Evolutionary conservation across 805 yeast species (phyloP), one percentile per base, ranked within the genome.

Genomic region (Isabelozyma gotoi): DNA sequence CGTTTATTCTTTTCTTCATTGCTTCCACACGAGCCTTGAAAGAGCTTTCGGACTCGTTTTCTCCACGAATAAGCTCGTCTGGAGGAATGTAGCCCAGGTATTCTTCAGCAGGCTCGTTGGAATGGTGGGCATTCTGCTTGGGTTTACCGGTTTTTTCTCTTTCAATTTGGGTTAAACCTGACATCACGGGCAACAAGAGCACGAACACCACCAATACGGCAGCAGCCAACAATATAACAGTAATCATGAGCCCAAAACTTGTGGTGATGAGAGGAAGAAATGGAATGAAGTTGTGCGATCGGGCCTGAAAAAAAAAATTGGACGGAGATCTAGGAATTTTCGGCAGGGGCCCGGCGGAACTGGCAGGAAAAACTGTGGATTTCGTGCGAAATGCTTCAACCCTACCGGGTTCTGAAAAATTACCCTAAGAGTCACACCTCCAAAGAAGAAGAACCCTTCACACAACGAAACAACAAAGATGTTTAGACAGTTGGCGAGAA

Each of bases 101-200:
- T 7, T 52, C 56, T n/a, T n/a, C n/a, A n/a, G n/a, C n/a, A n/a
- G n/a, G n/a, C n/a, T n/a, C n/a, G n/a, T n/a, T n/a, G n/a, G 17
- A 40, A 40, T 32, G 36, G 29, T 17, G 31, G 20, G 24, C 21
- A 7, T 17, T 17, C 16, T 12, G 33, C 4, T 33, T 19, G 35
- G 4, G 3, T 32, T 8, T 16, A 20, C 12, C 17, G 15, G 38
- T 12, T 18, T 21, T 31, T 35, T 34, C 44, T 35, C 24, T 38
- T 16, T 20, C 33, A n/a, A 40, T 43, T 38, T 2, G 43, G 16
- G 21, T 41, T 50, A 40, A 53, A 56, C 14, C 64, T 60, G 8
- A 70, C 50, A 39, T 70, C 67, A 49, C 71, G 65, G 3, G 66
- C 60, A 3, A 81, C 78, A 39, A 80, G 56, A 3, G 82, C 82